These are phyloP conservation scores for Alternaria incomplexa DNA, from an alignment of 2,329 filamentous ascomycete genomes.

Conservation along the genomic window DNA sequence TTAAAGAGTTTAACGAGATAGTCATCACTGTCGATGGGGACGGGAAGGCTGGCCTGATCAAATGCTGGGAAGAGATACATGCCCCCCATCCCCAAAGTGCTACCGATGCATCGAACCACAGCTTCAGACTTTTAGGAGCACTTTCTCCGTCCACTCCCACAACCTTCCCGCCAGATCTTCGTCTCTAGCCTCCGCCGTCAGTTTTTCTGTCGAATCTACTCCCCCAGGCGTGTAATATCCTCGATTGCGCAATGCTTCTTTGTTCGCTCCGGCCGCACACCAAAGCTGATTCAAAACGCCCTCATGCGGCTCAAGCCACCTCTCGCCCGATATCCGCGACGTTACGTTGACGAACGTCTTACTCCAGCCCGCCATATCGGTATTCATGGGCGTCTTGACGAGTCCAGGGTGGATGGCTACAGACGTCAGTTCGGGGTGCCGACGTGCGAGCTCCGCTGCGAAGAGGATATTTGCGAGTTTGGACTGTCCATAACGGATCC, in stretches of 20 bases:
- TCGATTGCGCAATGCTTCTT: slow-evolving; percentile 42
- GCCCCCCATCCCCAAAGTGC: not conserved
- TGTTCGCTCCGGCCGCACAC: slow-evolving; percentile 38
- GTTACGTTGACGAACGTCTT: slow-evolving; percentile 15
- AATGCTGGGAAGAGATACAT: not conserved
- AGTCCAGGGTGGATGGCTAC: slow-evolving; percentile 57
- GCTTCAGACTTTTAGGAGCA: slow-evolving; percentile 18
- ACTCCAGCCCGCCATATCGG: slow-evolving; percentile 21
- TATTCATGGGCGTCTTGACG: slow-evolving; percentile 52
- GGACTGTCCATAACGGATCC: slow-evolving; percentile 54
- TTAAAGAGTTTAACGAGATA: rapidly evolving
- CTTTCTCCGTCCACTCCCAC: slow-evolving; percentile 27
- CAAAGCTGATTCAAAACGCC: slow-evolving; percentile 49
- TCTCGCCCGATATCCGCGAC: not conserved
- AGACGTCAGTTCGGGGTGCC: slow-evolving; percentile 53
- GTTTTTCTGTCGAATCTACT: slow-evolving; percentile 8
- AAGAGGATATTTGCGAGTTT: slow-evolving; percentile 61
- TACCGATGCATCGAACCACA: no score
- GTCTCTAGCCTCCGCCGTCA: slow-evolving; percentile 14
- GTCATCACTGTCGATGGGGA: not conserved
- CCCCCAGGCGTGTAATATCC: slow-evolving; percentile 46
- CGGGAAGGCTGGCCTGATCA: not conserved
- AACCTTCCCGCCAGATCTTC: slow-evolving; percentile 15
- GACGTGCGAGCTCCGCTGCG: slow-evolving; percentile 49
- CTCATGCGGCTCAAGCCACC: not conserved